Conservation (phyloP, 2,329 filamentous ascomycete species). For the Apiospora malaysiana region DNA sequence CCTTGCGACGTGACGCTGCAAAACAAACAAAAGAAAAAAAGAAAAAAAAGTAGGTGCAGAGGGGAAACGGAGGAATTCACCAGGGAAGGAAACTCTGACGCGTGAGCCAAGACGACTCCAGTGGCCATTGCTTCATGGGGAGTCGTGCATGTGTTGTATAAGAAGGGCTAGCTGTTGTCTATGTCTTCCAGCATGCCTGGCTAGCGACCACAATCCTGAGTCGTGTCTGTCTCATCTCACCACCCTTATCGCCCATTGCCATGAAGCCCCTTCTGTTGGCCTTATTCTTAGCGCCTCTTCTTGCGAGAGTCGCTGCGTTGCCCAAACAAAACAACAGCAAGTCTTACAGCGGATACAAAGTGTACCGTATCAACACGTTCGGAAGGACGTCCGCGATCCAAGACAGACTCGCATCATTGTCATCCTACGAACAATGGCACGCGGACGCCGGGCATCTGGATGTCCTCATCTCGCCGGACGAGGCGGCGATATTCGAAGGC, state of each 20-base stretch:
- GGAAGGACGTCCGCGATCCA: conserved; percentile 45
- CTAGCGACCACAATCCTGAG: not conserved
- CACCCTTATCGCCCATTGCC: not conserved
- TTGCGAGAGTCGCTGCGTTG: conserved; percentile 7
- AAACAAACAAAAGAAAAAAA: too few species aligned
- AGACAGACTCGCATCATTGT: conserved; percentile 37
- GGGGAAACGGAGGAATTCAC: not conserved
- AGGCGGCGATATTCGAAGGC: conserved; percentile 36
- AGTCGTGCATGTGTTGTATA: not conserved
- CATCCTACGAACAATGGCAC: conserved; percentile 33
- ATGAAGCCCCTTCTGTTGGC: not conserved
- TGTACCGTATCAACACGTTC: conserved; percentile 52
- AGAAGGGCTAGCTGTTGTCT: not conserved
- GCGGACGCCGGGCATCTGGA: conserved; percentile 37
- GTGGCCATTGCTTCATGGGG: not conserved
- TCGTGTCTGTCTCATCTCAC: not conserved
- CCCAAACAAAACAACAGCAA: conserved; percentile 27
- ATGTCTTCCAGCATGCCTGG: not conserved
- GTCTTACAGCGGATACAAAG: conserved; percentile 51
- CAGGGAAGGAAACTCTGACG: not conserved
- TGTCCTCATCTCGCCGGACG: conserved; percentile 39
- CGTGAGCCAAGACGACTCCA: not conserved
- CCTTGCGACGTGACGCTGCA: not conserved
- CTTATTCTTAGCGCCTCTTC: conserved; percentile 9
- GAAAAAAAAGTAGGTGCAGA: too few species aligned